Evolutionary conservation across 129 eudicot species (phyloP), one percentile per base, ranked within the genome.

Genomic region (Gnaphalium uliginosum): DNA sequence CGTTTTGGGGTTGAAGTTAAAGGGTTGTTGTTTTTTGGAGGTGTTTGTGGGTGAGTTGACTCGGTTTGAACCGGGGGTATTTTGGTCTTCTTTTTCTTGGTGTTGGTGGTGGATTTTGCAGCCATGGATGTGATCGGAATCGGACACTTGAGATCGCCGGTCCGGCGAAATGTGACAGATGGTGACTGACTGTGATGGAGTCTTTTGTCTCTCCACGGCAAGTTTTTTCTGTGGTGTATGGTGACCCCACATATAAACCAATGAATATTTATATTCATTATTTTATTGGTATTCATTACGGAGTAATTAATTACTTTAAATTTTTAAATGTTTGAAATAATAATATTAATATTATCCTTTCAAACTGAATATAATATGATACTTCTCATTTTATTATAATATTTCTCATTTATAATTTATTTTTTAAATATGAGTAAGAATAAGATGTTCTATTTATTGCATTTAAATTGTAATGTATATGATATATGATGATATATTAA

Each of bases 1-100:
- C 87, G 75, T 66, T 83, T 80, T 14, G 41, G 37, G 8, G 79
- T 30, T 69, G 61, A 60, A 59, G 65, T 9, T 53, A 9, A 19
- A 1, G 23, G 61, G 25, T 19, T 21, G 4, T 56, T 56, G 61
- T 19, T 17, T 56, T 56, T 8, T 56, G 25, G 61, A 9, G 61
- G 61, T 56, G 25, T 19, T 56, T 56, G 25, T 19, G 61, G 25
- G 26, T n/a, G 61, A 56, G 61, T 56, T 56, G 26, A 56, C 61
- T 56, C 61, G 8, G 26, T 56, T 56, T 56, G 61, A 46, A 56
- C 26, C 4, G 26, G 25, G 61, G 61, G 10, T 56, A 6, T 56
- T 56, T 56, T 56, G 13, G 61, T 56, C 61, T 56, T 56, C 21
- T 56, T 56, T 0, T 56, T 56, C 61, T 56, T 56, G 61, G 61